These are phyloP conservation scores for Colletotrichum musicola DNA, from an alignment of 2,329 filamentous ascomycete genomes.

Conservation along the genomic window DNA sequence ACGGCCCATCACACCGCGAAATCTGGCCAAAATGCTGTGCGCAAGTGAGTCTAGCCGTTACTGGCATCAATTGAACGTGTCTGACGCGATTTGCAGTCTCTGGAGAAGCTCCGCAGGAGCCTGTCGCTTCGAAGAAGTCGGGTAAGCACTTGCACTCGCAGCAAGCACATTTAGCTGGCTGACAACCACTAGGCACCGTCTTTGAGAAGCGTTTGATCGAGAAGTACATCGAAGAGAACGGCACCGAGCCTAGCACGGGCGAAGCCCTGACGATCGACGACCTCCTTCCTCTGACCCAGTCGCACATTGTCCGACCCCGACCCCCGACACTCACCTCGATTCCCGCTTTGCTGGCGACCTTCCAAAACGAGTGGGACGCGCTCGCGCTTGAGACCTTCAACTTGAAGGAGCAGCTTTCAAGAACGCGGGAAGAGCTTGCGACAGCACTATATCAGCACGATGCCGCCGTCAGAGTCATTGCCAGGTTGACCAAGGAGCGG, in stretches of 20 bases:
- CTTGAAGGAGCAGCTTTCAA: constrained; percentile 87
- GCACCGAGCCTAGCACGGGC: constrained; percentile 90
- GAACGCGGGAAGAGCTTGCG: constrained; percentile 93
- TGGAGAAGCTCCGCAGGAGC: constrained; percentile 94
- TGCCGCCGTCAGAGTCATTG: constrained; percentile 95
- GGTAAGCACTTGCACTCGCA: constrained; percentile 66
- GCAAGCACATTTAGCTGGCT: neutral
- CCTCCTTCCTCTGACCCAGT: constrained; percentile 86
- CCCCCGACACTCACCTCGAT: constrained; percentile 96
- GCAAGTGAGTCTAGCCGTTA: constrained; percentile 53
- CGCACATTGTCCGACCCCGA: constrained; percentile 86
- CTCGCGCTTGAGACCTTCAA: constrained; percentile 92
- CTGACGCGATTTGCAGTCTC: constrained; percentile 74
- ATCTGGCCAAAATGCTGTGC: constrained; percentile 38
- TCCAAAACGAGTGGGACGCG: constrained; percentile 99
- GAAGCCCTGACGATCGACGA: constrained; percentile 88
- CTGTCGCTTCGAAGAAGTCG: constrained; percentile 94
- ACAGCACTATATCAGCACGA: constrained; percentile 97
- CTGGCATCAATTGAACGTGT: neutral
- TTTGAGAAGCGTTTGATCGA: constrained; percentile 97
- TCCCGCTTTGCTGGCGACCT: constrained; percentile 90
- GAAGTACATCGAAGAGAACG: constrained; percentile 92
- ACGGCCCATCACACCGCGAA: constrained; percentile 27
- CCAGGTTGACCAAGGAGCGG: constrained; percentile 87
- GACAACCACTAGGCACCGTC: constrained; percentile 73